These are phyloP conservation scores for Rhodotorula taiwanensis DNA, from an alignment of 768 basidiomycete genomes.

Conservation along the genomic window DNA sequence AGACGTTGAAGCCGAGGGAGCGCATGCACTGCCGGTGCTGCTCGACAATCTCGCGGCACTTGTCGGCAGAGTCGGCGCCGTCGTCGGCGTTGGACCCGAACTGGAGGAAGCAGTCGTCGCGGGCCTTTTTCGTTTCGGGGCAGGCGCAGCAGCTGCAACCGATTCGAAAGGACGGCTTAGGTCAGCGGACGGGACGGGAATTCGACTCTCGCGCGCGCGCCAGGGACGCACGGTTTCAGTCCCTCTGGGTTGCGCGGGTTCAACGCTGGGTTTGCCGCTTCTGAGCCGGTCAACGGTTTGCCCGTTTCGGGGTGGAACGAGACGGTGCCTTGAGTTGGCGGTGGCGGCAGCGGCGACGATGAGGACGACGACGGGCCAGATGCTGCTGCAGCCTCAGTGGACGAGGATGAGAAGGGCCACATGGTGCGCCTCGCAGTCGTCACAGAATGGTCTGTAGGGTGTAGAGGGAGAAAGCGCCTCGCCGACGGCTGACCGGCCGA, in stretches of 20 bases:
- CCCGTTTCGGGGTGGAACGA: slow-evolving; percentile 6
- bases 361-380: not conserved
- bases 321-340: slow-evolving; percentile 6
- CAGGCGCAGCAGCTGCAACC: slow-evolving; percentile 85
- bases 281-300: slow-evolving; percentile 22
- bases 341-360: not conserved
- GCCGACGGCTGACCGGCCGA: too few species aligned
- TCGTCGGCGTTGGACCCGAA: slow-evolving; percentile 50
- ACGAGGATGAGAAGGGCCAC: slow-evolving; percentile 30
- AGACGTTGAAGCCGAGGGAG: slow-evolving; percentile 72
- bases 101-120: slow-evolving; percentile 89
- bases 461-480: too few species aligned
- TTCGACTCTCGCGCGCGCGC: not conserved
- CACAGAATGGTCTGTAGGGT: not conserved
- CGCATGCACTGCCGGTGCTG: slow-evolving; percentile 88
- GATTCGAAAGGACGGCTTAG: not conserved
- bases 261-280: slow-evolving; percentile 37
- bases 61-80: slow-evolving; percentile 59
- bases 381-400: not conserved
- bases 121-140: slow-evolving; percentile 79
- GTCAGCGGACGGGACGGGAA: not conserved
- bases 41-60: slow-evolving; percentile 72
- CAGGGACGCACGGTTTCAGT: slow-evolving; percentile 74
- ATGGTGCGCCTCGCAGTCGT: slow-evolving; percentile 3
- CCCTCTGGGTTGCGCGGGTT: slow-evolving; percentile 90